Conservation (phyloP, 129 eudicot genomes). For the Pittosporum tobira region DNA sequence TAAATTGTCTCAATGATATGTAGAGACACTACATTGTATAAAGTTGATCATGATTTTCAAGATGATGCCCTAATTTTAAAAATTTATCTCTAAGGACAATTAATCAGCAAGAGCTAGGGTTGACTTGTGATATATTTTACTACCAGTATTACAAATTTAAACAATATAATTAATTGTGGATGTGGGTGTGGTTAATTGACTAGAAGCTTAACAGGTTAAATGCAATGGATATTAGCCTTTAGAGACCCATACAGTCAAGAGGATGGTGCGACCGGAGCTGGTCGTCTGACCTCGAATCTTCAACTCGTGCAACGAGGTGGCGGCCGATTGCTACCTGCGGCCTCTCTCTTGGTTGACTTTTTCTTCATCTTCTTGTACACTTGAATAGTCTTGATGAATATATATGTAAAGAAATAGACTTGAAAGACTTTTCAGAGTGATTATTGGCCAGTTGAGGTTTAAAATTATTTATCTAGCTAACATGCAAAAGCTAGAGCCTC, state of each 20-base stretch:
- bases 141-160: too few relatives aligned
- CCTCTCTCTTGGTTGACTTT: not conserved
- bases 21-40: not conserved
- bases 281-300: conserved; percentile 8
- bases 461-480: conserved; percentile 6
- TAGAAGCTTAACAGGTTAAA: too few relatives aligned
- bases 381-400: conserved; percentile 1
- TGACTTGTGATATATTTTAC: not conserved
- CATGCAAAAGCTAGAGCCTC: conserved; percentile 17
- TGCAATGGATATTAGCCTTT: not conserved
- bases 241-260: conserved; percentile 15
- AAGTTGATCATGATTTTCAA: not conserved
- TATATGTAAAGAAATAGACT: not conserved
- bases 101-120: too few relatives aligned
- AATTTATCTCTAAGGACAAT: too few relatives aligned
- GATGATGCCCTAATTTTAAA: too few relatives aligned
- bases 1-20: too few relatives aligned
- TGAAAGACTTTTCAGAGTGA: conserved; percentile 4
- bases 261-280: conserved; percentile 13
- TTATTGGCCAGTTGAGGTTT: conserved; percentile 23
- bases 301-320: conserved; percentile 5
- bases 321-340: not conserved
- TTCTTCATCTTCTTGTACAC: not conserved
- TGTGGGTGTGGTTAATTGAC: not conserved
- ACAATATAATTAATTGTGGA: too few relatives aligned